Evolutionary conservation across 2,329 filamentous ascomycete genomes (phyloP).

Genomic region (Hypocreales sp.): DNA sequence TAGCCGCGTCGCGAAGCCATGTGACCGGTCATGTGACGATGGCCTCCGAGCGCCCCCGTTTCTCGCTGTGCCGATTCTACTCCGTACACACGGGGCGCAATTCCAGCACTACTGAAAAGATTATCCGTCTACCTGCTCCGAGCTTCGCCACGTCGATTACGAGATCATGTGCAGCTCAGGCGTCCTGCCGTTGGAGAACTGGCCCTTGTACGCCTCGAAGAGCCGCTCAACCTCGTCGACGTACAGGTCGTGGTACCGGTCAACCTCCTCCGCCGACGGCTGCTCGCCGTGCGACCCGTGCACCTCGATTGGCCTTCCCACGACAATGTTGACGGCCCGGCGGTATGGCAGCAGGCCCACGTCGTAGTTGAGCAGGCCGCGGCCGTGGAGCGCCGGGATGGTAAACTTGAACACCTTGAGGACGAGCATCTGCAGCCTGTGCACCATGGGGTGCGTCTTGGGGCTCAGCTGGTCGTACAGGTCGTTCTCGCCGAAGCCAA

Average conservation of each 20-base stretch:
- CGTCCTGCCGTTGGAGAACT: constrained; percentile 46
- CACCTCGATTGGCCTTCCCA: constrained; percentile 68
- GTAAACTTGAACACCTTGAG: constrained; percentile 88
- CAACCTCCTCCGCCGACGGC: constrained; percentile 61
- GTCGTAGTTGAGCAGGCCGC: constrained; percentile 95
- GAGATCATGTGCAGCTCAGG: constrained; percentile 54
- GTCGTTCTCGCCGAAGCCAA: constrained; percentile 92
- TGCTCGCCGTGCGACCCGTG: constrained; percentile 36
- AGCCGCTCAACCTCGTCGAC: constrained; percentile 56
- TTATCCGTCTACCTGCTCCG: too few relatives aligned
- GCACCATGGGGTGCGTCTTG: constrained; percentile 60
- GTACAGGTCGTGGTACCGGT: constrained; percentile 67
- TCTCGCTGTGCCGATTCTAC: too few relatives aligned
- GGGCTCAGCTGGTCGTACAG: constrained; percentile 82
- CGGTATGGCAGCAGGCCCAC: constrained; percentile 93
- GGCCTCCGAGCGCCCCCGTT: too few relatives aligned
- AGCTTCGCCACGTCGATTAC: background rate
- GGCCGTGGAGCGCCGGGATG: constrained; percentile 74
- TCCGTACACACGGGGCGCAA: too few relatives aligned
- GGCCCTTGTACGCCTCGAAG: constrained; percentile 67
- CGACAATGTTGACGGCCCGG: constrained; percentile 73
- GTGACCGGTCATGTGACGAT: too few relatives aligned
- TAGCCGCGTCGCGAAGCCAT: too few relatives aligned
- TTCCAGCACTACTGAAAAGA: too few relatives aligned
- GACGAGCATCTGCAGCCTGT: constrained; percentile 66